Percentiles rank a stretch among this genome's conserved stretches.
Evolutionary conservation across 805 yeast species (phyloP).

Genomic region (Wickerhamomyces queroliae): DNA sequence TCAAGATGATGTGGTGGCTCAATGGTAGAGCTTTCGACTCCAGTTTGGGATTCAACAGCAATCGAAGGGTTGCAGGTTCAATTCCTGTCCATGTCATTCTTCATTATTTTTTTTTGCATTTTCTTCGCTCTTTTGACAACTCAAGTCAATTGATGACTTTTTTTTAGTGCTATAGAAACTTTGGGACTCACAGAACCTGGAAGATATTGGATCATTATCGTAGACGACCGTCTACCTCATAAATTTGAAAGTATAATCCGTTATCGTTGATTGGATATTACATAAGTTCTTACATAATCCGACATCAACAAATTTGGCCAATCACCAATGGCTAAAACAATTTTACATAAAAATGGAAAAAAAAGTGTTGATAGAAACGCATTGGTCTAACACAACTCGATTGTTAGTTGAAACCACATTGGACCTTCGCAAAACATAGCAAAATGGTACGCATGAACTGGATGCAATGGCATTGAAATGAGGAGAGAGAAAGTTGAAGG

Average conservation of each 20-base stretch:
- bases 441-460: neutral
- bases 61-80: slow-evolving; percentile 86
- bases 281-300: slow-evolving; percentile 3
- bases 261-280: neutral
- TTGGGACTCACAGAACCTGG: too few relatives aligned
- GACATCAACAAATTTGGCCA: slow-evolving; percentile 5
- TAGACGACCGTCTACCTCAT: neutral
- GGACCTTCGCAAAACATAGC: neutral
- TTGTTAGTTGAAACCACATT: too few relatives aligned
- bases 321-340: slow-evolving; percentile 10
- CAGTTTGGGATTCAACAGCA: slow-evolving; percentile 41
- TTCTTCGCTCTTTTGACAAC: neutral
- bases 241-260: neutral
- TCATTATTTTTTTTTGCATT: slow-evolving; percentile 24
- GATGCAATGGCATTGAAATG: too few relatives aligned
- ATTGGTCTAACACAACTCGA: neutral
- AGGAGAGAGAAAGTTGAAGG: too few relatives aligned
- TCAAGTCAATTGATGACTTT: neutral
- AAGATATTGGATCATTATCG: too few relatives aligned
- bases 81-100: slow-evolving; percentile 75
- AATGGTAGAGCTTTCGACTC: slow-evolving; percentile 79
- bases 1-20: slow-evolving; percentile 62
- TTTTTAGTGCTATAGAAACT: neutral
- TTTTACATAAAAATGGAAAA: slow-evolving; percentile 10
- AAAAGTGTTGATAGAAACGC: slow-evolving; percentile 2